Percentiles rank a stretch among this genome's conserved stretches.
These are phyloP conservation scores for Dioscorea zingiberensis DNA, from an alignment of 106 monocot genomes.

Conservation along the genomic window DNA sequence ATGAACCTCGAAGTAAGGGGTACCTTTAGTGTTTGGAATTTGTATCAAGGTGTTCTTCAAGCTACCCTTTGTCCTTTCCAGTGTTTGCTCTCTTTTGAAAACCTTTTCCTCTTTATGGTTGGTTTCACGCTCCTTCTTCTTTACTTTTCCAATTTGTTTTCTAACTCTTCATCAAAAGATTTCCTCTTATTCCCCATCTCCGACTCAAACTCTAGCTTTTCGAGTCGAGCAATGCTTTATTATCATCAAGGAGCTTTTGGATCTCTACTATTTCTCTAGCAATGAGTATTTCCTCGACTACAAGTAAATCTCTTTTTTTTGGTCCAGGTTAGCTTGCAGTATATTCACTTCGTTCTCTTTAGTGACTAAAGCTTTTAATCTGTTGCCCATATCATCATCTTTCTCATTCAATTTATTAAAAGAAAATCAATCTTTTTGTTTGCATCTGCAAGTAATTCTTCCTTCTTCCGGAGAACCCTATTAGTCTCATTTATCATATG, in stretches of 20 bases:
- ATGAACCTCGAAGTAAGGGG: slow-evolving; percentile 90
- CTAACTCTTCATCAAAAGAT: slow-evolving; percentile 53
- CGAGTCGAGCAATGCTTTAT: slow-evolving; percentile 41
- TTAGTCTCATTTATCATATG: slow-evolving; percentile 55
- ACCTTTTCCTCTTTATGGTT: slow-evolving; percentile 40
- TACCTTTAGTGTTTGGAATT: slow-evolving; percentile 62
- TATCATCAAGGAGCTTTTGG: slow-evolving; percentile 86
- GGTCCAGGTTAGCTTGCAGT: slow-evolving; percentile 27
- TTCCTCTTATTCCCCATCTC: slow-evolving; percentile 58
- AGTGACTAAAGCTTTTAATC: slow-evolving; percentile 39
- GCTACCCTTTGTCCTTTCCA: slow-evolving; percentile 45
- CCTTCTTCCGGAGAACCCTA: slow-evolving; percentile 43
- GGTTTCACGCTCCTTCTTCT: slow-evolving; percentile 37
- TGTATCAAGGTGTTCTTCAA: slow-evolving; percentile 56
- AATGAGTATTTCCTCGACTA: slow-evolving; percentile 45
- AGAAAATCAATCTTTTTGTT: slow-evolving; percentile 29
- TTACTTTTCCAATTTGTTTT: slow-evolving; percentile 34
- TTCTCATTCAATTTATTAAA: slow-evolving; percentile 46
- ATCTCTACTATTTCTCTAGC: slow-evolving; percentile 67
- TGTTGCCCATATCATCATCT: slow-evolving; percentile 55
- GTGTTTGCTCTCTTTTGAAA: slow-evolving; percentile 50
- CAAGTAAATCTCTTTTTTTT: slow-evolving; percentile 47
- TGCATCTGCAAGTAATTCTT: slow-evolving; percentile 60
- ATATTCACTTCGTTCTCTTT: slow-evolving; percentile 65
- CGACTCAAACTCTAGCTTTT: slow-evolving; percentile 64